phyloP scores from a whole-genome alignment of 2,329 filamentous ascomycete genomes.

The Orbilia quercus region DNA sequence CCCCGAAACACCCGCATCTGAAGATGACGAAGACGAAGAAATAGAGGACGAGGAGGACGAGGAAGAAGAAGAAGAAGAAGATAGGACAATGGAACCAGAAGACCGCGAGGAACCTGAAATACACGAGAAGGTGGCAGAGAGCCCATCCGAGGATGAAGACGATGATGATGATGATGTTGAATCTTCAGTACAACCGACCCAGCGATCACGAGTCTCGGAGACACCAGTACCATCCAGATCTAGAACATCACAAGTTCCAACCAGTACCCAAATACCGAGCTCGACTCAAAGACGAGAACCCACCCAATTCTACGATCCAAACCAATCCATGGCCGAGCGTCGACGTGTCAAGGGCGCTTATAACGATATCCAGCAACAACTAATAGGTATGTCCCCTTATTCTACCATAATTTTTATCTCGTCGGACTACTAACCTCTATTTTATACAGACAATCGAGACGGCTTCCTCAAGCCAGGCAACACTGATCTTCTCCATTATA shows the following conservation, averaged over 20 bases:
- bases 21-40: slow-evolving; percentile 4
- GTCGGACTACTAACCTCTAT: slow-evolving; percentile 9
- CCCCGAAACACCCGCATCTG: slow-evolving; percentile 32
- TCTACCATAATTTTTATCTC: no score
- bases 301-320: slow-evolving; percentile 50
- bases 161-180: no score
- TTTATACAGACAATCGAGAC: slow-evolving; percentile 32
- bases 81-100: slow-evolving; percentile 3
- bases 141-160: slow-evolving; percentile 4
- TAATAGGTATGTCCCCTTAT: slow-evolving; percentile 29
- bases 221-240: slow-evolving; percentile 29
- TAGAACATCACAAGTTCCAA: slow-evolving; percentile 12
- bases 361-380: slow-evolving; percentile 40
- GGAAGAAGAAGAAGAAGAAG: slow-evolving; percentile 1
- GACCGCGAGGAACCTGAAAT: no score
- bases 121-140: slow-evolving; percentile 14
- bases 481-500: slow-evolving; percentile 31
- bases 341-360: slow-evolving; percentile 44
- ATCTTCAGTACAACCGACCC: slow-evolving; percentile 11
- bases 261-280: slow-evolving; percentile 20
- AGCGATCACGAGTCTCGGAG: slow-evolving; percentile 30
- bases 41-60: slow-evolving; percentile 7
- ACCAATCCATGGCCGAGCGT: slow-evolving; percentile 51
- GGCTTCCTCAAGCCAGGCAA: slow-evolving; percentile 39
- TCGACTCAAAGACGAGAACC: slow-evolving; percentile 15